phyloP scores from a whole-genome alignment of 2,329 filamentous ascomycete species.

The Colletotrichum incanum region DNA sequence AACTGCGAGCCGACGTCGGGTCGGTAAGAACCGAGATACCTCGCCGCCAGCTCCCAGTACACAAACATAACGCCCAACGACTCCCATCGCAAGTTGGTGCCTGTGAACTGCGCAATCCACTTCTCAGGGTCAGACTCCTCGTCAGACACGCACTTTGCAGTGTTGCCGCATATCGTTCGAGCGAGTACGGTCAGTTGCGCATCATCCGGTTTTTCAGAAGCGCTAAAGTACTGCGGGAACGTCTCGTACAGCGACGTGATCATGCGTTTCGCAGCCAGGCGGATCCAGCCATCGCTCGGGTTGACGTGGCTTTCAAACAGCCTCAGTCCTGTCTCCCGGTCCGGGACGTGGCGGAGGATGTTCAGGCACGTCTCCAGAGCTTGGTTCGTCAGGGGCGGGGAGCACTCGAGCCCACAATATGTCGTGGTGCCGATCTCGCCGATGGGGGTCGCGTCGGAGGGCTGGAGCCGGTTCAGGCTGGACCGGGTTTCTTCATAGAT shows the following conservation, averaged over 20 bases:
- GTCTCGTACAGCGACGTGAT: slow-evolving; percentile 52
- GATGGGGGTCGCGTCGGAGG: slow-evolving; percentile 23
- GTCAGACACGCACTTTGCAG: slow-evolving; percentile 54
- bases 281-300: slow-evolving; percentile 53
- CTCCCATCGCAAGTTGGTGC: slow-evolving; percentile 60
- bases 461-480: slow-evolving; percentile 54
- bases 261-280: slow-evolving; percentile 49
- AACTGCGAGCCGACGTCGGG: slow-evolving; percentile 19
- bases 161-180: slow-evolving; percentile 56
- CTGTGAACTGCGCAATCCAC: slow-evolving; percentile 59
- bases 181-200: slow-evolving; percentile 55
- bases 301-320: slow-evolving; percentile 44
- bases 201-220: slow-evolving; percentile 47
- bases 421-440: slow-evolving; percentile 28
- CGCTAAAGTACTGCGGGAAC: slow-evolving; percentile 45
- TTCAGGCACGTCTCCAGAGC: slow-evolving; percentile 55
- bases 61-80: slow-evolving; percentile 57
- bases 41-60: slow-evolving; percentile 43
- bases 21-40: slow-evolving; percentile 32
- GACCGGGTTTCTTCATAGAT: slow-evolving; percentile 60
- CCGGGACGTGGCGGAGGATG: slow-evolving; percentile 56
- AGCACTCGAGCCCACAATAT: slow-evolving; percentile 30
- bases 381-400: slow-evolving; percentile 32
- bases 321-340: slow-evolving; percentile 45
- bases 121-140: slow-evolving; percentile 51